These are phyloP conservation scores for Stemphylium vesicarium DNA, from an alignment of 2,329 filamentous ascomycete genomes.

Conservation along the genomic window DNA sequence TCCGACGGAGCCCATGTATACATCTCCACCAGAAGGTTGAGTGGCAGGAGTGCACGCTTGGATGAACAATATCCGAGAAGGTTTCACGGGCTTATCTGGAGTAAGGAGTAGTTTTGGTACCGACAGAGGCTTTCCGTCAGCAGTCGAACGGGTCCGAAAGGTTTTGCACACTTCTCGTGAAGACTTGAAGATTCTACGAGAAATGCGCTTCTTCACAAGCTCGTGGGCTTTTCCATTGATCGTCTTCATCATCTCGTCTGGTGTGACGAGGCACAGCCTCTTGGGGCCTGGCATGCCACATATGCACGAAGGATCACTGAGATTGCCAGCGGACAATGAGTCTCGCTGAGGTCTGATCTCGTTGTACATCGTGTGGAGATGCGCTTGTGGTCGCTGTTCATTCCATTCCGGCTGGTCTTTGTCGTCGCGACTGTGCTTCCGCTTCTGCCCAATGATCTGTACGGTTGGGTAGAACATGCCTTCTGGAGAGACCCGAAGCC, in stretches of 20 bases:
- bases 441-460: not conserved
- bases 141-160: not conserved
- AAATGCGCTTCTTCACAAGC: not conserved
- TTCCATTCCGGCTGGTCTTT: not conserved
- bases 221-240: not conserved
- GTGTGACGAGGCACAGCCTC: not conserved
- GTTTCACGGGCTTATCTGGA: not conserved
- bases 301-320: not conserved
- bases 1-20: not conserved
- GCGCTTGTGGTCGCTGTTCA: not conserved
- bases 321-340: not conserved
- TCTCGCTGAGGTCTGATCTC: not conserved
- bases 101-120: not conserved
- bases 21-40: not conserved
- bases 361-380: slow-evolving; percentile 1
- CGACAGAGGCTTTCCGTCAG: not conserved
- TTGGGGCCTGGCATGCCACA: not conserved
- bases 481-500: not conserved
- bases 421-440: slow-evolving; percentile 5
- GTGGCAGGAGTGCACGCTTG: not conserved
- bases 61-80: not conserved
- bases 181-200: slow-evolving; percentile 3
- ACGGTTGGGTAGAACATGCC: not conserved
- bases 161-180: not conserved
- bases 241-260: not conserved